These are phyloP conservation scores for Aspergillus nidulans DNA, from an alignment of 495 filamentous ascomycete species.

Conservation along the genomic window DNA sequence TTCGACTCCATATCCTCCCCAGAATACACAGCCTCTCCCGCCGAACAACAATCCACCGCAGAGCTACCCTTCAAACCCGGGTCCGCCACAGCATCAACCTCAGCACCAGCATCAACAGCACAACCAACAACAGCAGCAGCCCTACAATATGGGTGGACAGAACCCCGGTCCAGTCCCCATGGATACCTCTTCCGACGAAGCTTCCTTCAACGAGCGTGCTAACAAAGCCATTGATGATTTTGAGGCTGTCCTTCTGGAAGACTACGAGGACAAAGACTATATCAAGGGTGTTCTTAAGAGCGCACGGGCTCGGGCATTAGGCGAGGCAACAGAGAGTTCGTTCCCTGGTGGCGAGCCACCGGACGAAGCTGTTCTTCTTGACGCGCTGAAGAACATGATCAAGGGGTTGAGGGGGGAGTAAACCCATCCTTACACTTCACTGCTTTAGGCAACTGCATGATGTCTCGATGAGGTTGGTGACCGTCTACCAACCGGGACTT, in stretches of 20 bases:
- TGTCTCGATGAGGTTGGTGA: slow-evolving; percentile 12
- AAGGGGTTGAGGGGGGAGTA: slow-evolving; percentile 38
- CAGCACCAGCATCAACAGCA: slow-evolving; percentile 17
- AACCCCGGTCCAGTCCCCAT: slow-evolving; percentile 46
- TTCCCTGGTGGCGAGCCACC: slow-evolving; percentile 46
- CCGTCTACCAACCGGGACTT: slow-evolving; percentile 1
- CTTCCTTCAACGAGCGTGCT: slow-evolving; percentile 44
- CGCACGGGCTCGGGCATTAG: slow-evolving; percentile 42
- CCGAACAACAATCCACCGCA: slow-evolving; percentile 23
- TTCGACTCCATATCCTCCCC: slow-evolving; percentile 29
- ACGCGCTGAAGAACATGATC: slow-evolving; percentile 40
- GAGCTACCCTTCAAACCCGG: slow-evolving; percentile 24
- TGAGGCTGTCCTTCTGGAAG: slow-evolving; percentile 44
- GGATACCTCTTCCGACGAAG: slow-evolving; percentile 41
- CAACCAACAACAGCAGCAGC: slow-evolving; percentile 20
- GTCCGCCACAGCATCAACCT: slow-evolving; percentile 21
- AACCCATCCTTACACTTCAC: neutral
- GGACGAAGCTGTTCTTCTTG: slow-evolving; percentile 44
- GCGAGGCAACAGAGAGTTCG: slow-evolving; percentile 40
- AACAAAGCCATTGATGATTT: slow-evolving; percentile 50
- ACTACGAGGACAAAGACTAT: slow-evolving; percentile 49
- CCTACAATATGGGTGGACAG: slow-evolving; percentile 18
- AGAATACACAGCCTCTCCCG: slow-evolving; percentile 21
- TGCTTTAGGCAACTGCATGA: neutral
- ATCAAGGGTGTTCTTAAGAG: slow-evolving; percentile 48